A percentile compares a stretch with the other conserved stretches of the same genome.
Conservation (phyloP, 1,284 basidiomycete species). For the Ustilago trichophora region DNA sequence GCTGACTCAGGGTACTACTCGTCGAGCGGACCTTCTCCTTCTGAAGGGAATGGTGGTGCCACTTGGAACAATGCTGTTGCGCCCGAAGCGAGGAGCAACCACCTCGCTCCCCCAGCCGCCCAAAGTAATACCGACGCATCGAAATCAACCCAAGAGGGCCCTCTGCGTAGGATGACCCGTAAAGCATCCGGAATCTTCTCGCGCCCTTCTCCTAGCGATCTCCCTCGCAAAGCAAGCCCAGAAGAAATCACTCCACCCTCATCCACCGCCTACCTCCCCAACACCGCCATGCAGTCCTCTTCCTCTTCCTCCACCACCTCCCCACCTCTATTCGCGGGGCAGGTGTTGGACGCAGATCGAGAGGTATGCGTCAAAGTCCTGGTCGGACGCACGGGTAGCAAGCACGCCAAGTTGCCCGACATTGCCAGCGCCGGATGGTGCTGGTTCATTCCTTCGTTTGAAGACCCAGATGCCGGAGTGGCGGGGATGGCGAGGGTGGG, state of each 20-base stretch:
- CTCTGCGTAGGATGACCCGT: constrained; percentile 8
- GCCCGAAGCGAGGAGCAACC: too few species aligned
- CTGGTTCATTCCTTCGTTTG: constrained; percentile 66
- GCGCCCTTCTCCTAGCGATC: not conserved
- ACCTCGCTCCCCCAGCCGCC: constrained; percentile 1
- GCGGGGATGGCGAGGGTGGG: constrained; percentile 10
- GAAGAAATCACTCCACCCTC: constrained; percentile 26
- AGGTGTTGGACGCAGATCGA: constrained; percentile 60
- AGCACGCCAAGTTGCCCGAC: constrained; percentile 61
- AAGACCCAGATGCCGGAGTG: constrained; percentile 40
- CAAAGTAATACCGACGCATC: too few species aligned
- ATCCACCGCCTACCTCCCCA: constrained; percentile 25
- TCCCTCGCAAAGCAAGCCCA: too few species aligned
- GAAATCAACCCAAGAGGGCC: not conserved
- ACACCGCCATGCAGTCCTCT: too few species aligned
- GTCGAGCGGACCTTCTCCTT: not conserved
- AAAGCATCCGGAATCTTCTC: constrained; percentile 17
- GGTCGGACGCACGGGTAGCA: constrained; percentile 60
- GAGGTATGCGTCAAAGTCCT: constrained; percentile 64
- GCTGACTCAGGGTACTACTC: constrained; percentile 40
- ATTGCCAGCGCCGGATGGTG: constrained; percentile 62
- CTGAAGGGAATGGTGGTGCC: not conserved
- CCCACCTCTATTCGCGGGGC: too few species aligned
- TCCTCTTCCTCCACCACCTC: too few species aligned
- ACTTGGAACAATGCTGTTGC: not conserved